Evolutionary conservation across 768 basidiomycete species (phyloP).

Genomic region (Gymnopilus dilepis): DNA sequence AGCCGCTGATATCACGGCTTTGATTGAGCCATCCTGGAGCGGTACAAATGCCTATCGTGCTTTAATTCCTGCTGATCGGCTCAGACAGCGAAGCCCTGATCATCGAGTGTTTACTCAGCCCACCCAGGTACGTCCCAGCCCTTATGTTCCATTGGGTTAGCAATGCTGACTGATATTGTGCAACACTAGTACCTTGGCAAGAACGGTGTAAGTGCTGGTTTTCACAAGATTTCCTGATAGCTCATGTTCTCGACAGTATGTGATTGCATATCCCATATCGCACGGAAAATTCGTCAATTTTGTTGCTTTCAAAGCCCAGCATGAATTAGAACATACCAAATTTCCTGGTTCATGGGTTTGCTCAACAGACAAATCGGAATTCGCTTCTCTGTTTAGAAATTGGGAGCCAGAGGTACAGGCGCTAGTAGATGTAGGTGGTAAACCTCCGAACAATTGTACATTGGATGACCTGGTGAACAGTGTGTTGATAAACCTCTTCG

Average conservation of each 20-base stretch:
- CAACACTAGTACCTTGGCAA: constrained; percentile 60
- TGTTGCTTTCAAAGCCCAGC: constrained; percentile 57
- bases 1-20: constrained; percentile 45
- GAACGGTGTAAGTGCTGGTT: constrained; percentile 42
- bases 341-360: constrained; percentile 59
- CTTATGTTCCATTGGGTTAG: not conserved
- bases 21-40: constrained; percentile 61
- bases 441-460: not conserved
- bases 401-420: constrained; percentile 69
- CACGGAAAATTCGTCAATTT: constrained; percentile 65
- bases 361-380: constrained; percentile 48
- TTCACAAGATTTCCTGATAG: not conserved
- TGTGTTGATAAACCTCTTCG: constrained; percentile 55
- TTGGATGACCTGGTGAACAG: constrained; percentile 34
- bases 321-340: constrained; percentile 56
- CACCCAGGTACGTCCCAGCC: constrained; percentile 46
- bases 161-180: not conserved
- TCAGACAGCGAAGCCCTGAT: constrained; percentile 46
- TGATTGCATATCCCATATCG: constrained; percentile 67
- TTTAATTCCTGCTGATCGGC: constrained; percentile 56
- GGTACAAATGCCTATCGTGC: constrained; percentile 65
- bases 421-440: constrained; percentile 52
- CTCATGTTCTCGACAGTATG: constrained; percentile 44
- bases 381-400: constrained; percentile 47
- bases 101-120: constrained; percentile 55